These are phyloP conservation scores for Cryptococcus hybrid DNA, from an alignment of 1,284 basidiomycete species.

Conservation along the genomic window DNA sequence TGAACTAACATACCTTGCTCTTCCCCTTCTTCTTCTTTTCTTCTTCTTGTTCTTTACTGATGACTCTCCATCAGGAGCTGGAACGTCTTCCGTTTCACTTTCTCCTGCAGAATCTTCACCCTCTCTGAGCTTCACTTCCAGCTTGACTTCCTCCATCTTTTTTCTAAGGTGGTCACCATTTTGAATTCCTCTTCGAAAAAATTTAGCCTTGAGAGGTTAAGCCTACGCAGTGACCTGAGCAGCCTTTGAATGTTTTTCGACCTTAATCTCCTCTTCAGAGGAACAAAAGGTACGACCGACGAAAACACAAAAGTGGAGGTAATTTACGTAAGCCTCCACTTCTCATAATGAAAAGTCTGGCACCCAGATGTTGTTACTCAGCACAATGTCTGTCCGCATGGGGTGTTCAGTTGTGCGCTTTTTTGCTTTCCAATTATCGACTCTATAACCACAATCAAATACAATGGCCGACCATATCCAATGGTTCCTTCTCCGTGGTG, in stretches of 20 bases:
- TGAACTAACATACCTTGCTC: constrained; percentile 9
- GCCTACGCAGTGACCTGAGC: too few relatives aligned
- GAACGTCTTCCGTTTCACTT: not conserved
- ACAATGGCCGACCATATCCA: constrained; percentile 21
- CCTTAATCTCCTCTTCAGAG: too few relatives aligned
- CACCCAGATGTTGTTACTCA: too few relatives aligned
- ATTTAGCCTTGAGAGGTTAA: too few relatives aligned
- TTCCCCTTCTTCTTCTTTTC: constrained; percentile 19
- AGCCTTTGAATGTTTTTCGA: too few relatives aligned
- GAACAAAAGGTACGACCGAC: not conserved
- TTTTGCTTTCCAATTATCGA: too few relatives aligned
- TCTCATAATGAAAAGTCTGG: too few relatives aligned
- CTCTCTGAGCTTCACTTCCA: not conserved
- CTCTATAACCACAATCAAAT: not conserved
- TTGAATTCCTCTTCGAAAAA: not conserved
- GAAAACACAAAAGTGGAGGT: not conserved
- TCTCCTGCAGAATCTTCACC: not conserved
- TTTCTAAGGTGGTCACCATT: not conserved
- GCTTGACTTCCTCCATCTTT: not conserved
- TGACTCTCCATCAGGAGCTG: not conserved
- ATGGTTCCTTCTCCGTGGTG: constrained; percentile 27
- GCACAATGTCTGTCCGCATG: too few relatives aligned
- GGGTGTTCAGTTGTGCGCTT: too few relatives aligned
- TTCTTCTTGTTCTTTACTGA: constrained; percentile 19
- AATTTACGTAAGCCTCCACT: not conserved